Percentiles rank a stretch among this genome's conserved stretches.
Conservation (phyloP, 441 rosid genomes). For the Flueggea neowawraea region DNA sequence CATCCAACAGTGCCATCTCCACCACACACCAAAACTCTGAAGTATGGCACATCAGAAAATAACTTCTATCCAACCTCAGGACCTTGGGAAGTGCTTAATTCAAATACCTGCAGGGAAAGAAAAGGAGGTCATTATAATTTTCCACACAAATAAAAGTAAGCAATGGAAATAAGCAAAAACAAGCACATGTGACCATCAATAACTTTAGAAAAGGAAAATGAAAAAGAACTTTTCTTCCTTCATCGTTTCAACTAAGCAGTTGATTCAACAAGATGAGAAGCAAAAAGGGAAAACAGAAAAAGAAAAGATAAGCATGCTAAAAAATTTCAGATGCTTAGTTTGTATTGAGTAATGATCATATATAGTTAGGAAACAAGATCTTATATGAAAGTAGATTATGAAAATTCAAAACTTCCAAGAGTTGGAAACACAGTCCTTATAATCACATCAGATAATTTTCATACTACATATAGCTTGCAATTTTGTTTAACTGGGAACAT, state of each 20-base stretch:
- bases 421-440: not conserved
- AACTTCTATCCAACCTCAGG: constrained; percentile 64
- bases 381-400: too few species aligned
- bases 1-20: constrained; percentile 82
- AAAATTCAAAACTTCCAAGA: too few species aligned
- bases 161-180: too few species aligned
- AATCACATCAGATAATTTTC: not conserved
- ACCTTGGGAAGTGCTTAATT: constrained; percentile 54
- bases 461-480: not conserved
- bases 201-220: too few species aligned
- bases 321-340: too few species aligned
- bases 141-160: not conserved
- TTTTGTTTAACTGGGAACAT: not conserved
- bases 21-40: constrained; percentile 70
- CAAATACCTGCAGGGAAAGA: constrained; percentile 45
- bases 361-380: too few species aligned
- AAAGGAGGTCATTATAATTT: not conserved
- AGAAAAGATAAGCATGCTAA: too few species aligned
- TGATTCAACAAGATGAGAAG: too few species aligned
- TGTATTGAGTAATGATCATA: too few species aligned
- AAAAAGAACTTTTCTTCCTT: too few species aligned
- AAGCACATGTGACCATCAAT: not conserved
- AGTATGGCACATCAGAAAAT: constrained; percentile 47
- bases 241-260: too few species aligned
- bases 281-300: too few species aligned